These are phyloP conservation scores for Exidia glandulosa DNA, from an alignment of 768 basidiomycete species.

Conservation along the genomic window DNA sequence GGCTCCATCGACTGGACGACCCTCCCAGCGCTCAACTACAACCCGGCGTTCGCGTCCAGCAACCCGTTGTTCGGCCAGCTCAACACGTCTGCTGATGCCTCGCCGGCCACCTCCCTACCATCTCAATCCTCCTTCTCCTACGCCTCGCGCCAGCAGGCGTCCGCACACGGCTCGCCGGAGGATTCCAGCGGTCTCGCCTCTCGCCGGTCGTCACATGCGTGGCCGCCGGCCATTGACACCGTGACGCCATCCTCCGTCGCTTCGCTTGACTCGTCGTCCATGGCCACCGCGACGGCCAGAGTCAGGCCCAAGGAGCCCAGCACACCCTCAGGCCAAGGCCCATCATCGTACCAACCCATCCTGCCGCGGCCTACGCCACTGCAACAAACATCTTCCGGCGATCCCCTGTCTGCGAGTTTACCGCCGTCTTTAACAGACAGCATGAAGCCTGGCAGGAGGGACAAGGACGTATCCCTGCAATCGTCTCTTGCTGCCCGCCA, in stretches of 20 bases:
- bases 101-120: background rate
- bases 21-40: background rate
- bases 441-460: background rate
- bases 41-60: background rate
- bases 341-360: background rate
- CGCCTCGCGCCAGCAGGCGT: background rate
- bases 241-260: background rate
- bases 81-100: background rate
- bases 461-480: background rate
- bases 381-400: background rate
- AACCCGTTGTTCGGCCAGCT: background rate
- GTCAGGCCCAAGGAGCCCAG: background rate
- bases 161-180: background rate
- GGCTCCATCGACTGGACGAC: background rate
- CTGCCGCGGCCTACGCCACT: background rate
- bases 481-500: background rate
- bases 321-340: background rate
- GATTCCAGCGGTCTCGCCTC: background rate
- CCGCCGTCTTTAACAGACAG: background rate
- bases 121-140: background rate
- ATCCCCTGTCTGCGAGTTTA: background rate
- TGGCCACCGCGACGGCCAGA: background rate
- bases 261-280: background rate
- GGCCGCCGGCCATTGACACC: background rate
- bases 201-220: background rate